Evolutionary conservation across 805 yeast genomes (phyloP), one percentile per base, ranked within the genome.

Genomic region (Saccharomycopsis microspora): DNA sequence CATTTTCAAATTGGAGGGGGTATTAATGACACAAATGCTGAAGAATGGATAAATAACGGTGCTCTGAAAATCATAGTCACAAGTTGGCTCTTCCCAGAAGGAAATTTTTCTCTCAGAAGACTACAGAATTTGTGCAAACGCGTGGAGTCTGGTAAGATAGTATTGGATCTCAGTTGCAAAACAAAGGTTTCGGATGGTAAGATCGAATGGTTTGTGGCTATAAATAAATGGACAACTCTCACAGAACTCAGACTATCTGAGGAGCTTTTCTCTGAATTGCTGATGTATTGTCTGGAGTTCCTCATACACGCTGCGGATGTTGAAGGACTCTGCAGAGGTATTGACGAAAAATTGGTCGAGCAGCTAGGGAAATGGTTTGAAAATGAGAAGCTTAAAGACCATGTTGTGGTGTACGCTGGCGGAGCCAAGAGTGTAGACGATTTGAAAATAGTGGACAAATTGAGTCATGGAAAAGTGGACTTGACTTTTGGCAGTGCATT

Each of bases 301-400:
- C 67, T 93, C 46, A 82, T 93, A 11, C 99, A 93, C 66, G 98
- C 98, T 3, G 99, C 98, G 0, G 98, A 93, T 64, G 97, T 93
- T 3, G 99, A 93, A 64, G 99, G 99, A 0, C 70, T 93, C 11
- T 93, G 98, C 62, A 74, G 78, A 39, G 99, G 99, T 0, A 85
- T 93, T 34, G 99, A 93, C 59, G 80, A 80, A 59, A 75, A 78
- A 11, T 68, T 93, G 40, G 97, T 93, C 4, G 49, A 51, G 31
- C 73, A 73, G 48, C 67, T 93, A 39, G 87, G 87, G 28, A 77
- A 81, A 55, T 93, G 97, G 97, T 72, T 78, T 54, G 30, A 41
- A 19, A 44, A 52, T 32, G 30, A 47, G 50, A 19, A 41, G 55
- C 39, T 44, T 59, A 9, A 46, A 52, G 30, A 32, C 5, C 64